phyloP scores from a whole-genome alignment of 495 filamentous ascomycete species.

The Penicillium cosmopolitanum region DNA sequence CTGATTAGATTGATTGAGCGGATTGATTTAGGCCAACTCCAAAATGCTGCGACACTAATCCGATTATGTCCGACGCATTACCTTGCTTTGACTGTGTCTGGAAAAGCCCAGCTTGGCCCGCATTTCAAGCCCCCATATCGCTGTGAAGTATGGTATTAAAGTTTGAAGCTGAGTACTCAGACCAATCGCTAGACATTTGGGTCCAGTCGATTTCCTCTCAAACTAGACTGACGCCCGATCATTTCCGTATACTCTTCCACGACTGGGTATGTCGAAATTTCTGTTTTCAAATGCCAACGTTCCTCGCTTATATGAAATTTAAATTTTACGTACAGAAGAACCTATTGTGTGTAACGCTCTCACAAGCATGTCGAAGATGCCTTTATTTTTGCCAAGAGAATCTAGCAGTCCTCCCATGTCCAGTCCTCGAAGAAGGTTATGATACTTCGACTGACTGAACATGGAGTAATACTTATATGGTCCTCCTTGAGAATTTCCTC shows the following conservation, averaged over 20 bases:
- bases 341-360: no score
- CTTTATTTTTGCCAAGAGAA: background rate
- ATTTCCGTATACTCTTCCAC: no score
- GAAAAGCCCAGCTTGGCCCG: background rate
- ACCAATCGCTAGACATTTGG: background rate
- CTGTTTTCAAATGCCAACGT: no score
- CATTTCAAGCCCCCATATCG: background rate
- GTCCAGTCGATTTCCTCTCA: no score
- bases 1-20: constrained; percentile 8
- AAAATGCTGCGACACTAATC: background rate
- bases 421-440: constrained; percentile 30
- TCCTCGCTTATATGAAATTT: no score
- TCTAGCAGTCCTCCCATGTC: constrained; percentile 1
- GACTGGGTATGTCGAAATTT: no score
- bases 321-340: no score
- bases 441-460: constrained; percentile 27
- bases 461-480: constrained; percentile 30
- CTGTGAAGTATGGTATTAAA: background rate
- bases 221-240: no score
- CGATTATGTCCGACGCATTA: constrained; percentile 1
- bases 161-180: background rate
- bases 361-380: background rate
- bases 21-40: background rate
- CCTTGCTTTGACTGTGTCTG: background rate
- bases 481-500: constrained; percentile 37